A percentile compares a stretch with the other conserved stretches of the same genome.
phyloP scores from a whole-genome alignment of 202 grass and related monocot genomes.

The Carex arenaria region DNA sequence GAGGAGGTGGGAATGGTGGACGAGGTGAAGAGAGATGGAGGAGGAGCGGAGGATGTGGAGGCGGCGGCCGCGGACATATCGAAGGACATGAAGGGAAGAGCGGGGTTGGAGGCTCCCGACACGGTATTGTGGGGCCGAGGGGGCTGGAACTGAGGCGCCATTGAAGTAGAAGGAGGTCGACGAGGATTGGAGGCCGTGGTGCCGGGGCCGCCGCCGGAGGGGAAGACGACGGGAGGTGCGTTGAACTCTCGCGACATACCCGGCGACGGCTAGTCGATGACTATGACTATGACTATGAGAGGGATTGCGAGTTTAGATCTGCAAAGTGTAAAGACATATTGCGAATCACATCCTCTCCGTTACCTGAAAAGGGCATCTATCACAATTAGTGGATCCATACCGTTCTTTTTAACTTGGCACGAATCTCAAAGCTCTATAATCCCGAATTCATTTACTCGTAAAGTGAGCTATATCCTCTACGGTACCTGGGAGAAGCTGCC shows the following conservation, averaged over 20 bases:
- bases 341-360: too few species aligned
- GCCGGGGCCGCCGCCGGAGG: not conserved
- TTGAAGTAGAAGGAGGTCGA: not conserved
- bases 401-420: too few species aligned
- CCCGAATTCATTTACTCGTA: too few species aligned
- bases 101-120: conserved; percentile 29
- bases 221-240: conserved; percentile 6
- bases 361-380: too few species aligned
- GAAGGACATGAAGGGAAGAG: conserved; percentile 93
- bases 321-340: too few species aligned
- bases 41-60: conserved; percentile 37
- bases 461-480: too few species aligned
- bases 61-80: conserved; percentile 46
- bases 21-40: conserved; percentile 48
- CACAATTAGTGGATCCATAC: too few species aligned
- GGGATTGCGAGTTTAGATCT: not conserved
- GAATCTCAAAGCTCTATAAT: too few species aligned
- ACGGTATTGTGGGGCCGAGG: conserved; percentile 52
- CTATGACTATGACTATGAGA: not conserved
- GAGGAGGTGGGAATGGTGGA: conserved; percentile 51
- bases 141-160: conserved; percentile 53
- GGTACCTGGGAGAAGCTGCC: too few species aligned
- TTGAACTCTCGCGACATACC: conserved; percentile 27
- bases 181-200: conserved; percentile 17
- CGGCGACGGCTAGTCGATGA: not conserved